phyloP scores from a whole-genome alignment of 331 rosid species.

The Malus hybrid region DNA sequence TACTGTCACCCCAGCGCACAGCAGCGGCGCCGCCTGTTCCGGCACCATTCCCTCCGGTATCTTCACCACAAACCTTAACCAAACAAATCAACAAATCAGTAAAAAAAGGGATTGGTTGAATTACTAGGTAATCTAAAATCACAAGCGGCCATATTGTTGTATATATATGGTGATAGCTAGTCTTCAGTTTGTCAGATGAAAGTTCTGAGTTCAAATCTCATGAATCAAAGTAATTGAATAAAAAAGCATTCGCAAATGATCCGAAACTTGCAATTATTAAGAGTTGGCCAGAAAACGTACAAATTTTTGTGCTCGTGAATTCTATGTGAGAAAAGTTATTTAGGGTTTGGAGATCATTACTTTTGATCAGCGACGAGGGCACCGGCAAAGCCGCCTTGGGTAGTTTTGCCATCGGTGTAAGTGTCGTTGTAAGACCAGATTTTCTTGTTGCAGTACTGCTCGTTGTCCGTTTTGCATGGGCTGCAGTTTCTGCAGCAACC shows the following conservation, averaged over 20 bases:
- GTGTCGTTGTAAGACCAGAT: conserved; percentile 80
- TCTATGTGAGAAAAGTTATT: not conserved
- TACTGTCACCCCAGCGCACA: conserved; percentile 82
- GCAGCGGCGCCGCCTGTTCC: conserved; percentile 72
- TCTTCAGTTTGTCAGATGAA: not conserved
- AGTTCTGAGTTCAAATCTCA: not conserved
- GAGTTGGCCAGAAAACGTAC: not conserved
- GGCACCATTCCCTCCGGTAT: conserved; percentile 66
- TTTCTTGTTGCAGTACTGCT: conserved; percentile 75
- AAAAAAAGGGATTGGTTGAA: not conserved
- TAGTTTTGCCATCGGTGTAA: conserved; percentile 61
- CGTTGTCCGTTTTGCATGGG: conserved; percentile 58
- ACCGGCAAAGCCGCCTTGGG: conserved; percentile 86
- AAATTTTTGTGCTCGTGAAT: not conserved
- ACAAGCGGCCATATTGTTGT: not conserved
- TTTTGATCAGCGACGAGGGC: conserved; percentile 65
- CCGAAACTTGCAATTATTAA: not conserved
- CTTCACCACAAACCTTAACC: conserved; percentile 63
- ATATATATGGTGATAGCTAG: not conserved
- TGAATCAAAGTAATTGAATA: not conserved
- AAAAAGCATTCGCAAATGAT: not conserved
- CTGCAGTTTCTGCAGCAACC: conserved; percentile 68
- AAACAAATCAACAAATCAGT: not conserved
- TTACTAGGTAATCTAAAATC: not conserved
- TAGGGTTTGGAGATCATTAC: conserved; percentile 22